Percentiles rank a stretch among this genome's conserved stretches.
Conservation (phyloP, 495 filamentous ascomycete genomes). For the Lasiosphaeria hispida region DNA sequence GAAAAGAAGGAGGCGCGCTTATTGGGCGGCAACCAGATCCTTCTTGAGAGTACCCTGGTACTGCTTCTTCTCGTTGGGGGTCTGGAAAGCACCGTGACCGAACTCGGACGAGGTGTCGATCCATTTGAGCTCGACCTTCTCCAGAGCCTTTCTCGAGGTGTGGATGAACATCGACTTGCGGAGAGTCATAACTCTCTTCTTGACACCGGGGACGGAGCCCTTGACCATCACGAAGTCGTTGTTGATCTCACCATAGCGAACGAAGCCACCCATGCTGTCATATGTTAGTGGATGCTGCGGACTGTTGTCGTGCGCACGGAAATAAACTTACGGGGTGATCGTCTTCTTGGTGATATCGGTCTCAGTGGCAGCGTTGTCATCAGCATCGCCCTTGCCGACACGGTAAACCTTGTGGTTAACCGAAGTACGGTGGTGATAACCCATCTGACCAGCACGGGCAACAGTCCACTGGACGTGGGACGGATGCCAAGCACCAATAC, state of each 20-base stretch:
- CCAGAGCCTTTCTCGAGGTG: slow-evolving; percentile 88
- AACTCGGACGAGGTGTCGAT: slow-evolving; percentile 99
- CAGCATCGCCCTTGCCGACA: slow-evolving; percentile 85
- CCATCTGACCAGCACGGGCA: slow-evolving; percentile 98
- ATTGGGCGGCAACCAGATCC: slow-evolving; percentile 75
- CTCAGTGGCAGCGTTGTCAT: slow-evolving; percentile 89
- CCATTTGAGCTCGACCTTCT: slow-evolving; percentile 99
- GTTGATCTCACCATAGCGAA: slow-evolving; percentile 98
- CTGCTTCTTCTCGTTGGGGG: slow-evolving; percentile 89
- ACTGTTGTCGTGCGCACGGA: not conserved
- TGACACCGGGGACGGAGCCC: slow-evolving; percentile 94
- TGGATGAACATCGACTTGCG: slow-evolving; percentile 99
- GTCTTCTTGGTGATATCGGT: slow-evolving; percentile 98
- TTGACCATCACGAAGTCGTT: slow-evolving; percentile 99
- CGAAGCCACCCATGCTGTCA: slow-evolving; percentile 94
- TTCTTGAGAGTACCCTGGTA: slow-evolving; percentile 99
- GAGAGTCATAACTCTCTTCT: slow-evolving; percentile 99
- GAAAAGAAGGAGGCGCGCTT: slow-evolving; percentile 47
- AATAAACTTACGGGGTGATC: slow-evolving; percentile 89
- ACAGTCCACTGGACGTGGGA: slow-evolving; percentile 99
- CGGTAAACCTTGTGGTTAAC: slow-evolving; percentile 99
- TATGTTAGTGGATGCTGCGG: slow-evolving; percentile 16
- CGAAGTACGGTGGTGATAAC: slow-evolving; percentile 99
- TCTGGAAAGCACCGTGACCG: slow-evolving; percentile 99
- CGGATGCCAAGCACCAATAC: slow-evolving; percentile 99